Base-by-base conservation (phyloP, 1,284 basidiomycete genomes). In the Marasmius tenuissimus region DNA sequence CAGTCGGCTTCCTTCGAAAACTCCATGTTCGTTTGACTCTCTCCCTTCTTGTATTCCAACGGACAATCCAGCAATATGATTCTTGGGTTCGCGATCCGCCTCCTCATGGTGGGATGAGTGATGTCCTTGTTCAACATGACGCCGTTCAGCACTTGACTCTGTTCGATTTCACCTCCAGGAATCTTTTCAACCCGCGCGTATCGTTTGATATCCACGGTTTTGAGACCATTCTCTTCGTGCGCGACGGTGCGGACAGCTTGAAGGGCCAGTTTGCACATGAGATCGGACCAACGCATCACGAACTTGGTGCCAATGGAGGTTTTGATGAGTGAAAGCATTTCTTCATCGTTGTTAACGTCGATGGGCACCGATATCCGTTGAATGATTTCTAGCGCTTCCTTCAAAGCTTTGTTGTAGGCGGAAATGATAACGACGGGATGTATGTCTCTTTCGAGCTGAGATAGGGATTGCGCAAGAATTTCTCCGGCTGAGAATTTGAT, bases 261-360 rank as follows among this genome's bases (percentile, higher is more conserved):
- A 37, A 99, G 82, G 0, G 97, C 97, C 57, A 99, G 89, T 65
- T 82, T 86, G 79, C 97, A 99, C 97, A 99, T 99, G 66, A 98
- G 88, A 70, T 97, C 95, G 0, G 93, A 93, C 97, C 97, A 99
- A 55, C 97, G 87, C 45, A 89, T 89, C 68, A 96, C 94, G 71
- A 99, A 98, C 77, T 99, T 99, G 61, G 97, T 99, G n/a, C 97
- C 97, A 76, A 99, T 98, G 54, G 95, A 97, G 0, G 94, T 97
- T 79, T 98, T 98, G 85, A 99, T 98, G 70, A 99, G 86, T 4
- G 93, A 85, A 47, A 98, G 88, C 97, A 99, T 99, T 70, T 96
- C 91, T 33, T 85, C 83, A 68, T 99, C 96, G 70, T 92, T 88
- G 50, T 85, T 84, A 18, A 91, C 88, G 78, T 99, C 88, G 71